phyloP scores from a whole-genome alignment of 1,284 basidiomycete genomes.

The Somion occarium region DNA sequence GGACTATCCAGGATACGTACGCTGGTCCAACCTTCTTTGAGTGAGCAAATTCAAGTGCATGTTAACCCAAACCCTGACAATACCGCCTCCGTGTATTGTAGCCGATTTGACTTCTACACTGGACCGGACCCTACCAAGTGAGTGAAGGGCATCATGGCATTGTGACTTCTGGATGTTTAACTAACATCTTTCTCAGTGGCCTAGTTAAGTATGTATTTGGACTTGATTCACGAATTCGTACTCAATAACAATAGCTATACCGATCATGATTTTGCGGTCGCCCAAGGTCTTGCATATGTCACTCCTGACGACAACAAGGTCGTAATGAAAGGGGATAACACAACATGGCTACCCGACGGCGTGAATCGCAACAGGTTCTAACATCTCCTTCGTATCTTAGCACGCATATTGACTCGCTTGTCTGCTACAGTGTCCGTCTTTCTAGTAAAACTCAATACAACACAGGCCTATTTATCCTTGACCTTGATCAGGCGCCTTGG shows the following conservation, averaged over 20 bases:
- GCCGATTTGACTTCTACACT: conserved; percentile 56
- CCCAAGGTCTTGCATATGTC: conserved; percentile 45
- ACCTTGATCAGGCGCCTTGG: conserved; percentile 64
- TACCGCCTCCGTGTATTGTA: conserved; percentile 20
- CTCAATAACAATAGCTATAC: conserved; percentile 40
- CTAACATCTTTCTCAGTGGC: conserved; percentile 38
- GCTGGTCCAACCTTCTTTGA: conserved; percentile 31
- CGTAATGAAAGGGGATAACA: conserved; percentile 72
- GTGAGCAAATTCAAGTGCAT: conserved; percentile 19
- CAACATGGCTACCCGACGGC: conserved; percentile 45
- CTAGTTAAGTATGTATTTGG: conserved; percentile 48
- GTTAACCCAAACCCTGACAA: background rate
- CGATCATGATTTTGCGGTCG: conserved; percentile 41
- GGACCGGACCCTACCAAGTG: conserved; percentile 63
- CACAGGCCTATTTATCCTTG: conserved; percentile 65
- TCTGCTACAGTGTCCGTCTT: conserved; percentile 48
- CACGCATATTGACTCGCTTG: background rate
- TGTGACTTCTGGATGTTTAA: background rate
- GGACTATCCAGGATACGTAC: conserved; percentile 34
- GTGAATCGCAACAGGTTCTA: conserved; percentile 53
- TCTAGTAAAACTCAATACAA: conserved; percentile 53
- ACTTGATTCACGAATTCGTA: background rate
- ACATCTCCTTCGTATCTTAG: background rate
- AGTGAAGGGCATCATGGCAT: conserved; percentile 18
- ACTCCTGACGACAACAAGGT: conserved; percentile 52